A percentile compares a stretch with the other conserved stretches of the same genome.
Evolutionary conservation across 2,329 filamentous ascomycete species (phyloP).

Genomic region (Chaetomium sp.): DNA sequence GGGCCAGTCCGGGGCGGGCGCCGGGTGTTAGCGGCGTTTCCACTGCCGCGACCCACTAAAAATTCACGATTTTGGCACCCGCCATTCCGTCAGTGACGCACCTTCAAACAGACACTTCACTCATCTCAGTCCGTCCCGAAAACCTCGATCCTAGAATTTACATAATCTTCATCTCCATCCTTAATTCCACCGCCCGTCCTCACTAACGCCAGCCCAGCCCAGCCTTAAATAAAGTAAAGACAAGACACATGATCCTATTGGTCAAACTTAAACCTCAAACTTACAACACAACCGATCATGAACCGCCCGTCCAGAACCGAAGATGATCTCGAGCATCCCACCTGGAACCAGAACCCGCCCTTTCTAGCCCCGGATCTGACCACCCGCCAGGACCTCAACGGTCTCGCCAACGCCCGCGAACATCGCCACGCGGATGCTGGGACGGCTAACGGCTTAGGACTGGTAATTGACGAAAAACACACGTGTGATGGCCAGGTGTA

Average conservation of each 20-base stretch:
- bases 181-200: too few species aligned
- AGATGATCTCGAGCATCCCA: conserved; percentile 37
- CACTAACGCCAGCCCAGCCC: not conserved
- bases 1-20: not conserved
- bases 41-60: conserved; percentile 10
- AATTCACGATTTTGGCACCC: not conserved
- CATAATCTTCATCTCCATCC: too few species aligned
- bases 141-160: too few species aligned
- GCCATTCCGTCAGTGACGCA: not conserved
- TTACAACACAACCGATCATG: conserved; percentile 31
- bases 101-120: not conserved
- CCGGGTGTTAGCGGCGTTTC: conserved; percentile 3
- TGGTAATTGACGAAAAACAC: conserved; percentile 16
- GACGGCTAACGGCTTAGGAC: not conserved
- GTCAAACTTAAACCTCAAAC: too few species aligned
- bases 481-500: not conserved
- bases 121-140: not conserved
- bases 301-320: conserved; percentile 51
- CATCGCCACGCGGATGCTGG: conserved; percentile 13
- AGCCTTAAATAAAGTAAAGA: not conserved
- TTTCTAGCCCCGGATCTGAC: conserved; percentile 43
- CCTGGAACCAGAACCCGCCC: conserved; percentile 49
- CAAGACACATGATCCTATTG: not conserved
- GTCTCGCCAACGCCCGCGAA: conserved; percentile 43
- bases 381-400: conserved; percentile 50